These are phyloP conservation scores for Fagus sylvatica DNA, from an alignment of 306 rosid genomes.

Conservation along the genomic window DNA sequence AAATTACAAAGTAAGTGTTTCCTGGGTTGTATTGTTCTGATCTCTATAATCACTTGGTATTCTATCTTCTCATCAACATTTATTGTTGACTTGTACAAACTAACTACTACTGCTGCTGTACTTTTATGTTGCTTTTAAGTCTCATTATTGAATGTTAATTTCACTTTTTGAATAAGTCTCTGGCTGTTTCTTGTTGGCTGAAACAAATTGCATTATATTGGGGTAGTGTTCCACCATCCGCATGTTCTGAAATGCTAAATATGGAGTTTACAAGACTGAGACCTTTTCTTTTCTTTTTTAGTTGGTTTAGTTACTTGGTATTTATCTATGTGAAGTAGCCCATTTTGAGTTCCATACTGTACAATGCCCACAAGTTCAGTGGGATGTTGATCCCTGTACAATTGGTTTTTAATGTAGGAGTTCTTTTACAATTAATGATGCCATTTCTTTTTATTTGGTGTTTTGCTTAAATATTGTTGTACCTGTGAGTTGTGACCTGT, in stretches of 20 bases:
- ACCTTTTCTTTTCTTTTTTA: background rate
- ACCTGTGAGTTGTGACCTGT: background rate
- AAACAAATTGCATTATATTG: background rate
- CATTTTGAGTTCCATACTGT: background rate
- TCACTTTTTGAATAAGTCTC: background rate
- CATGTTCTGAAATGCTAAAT: background rate
- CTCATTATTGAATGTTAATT: background rate
- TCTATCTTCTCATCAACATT: background rate
- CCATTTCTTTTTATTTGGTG: background rate
- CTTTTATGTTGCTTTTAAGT: background rate
- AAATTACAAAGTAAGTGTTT: conserved; percentile 74
- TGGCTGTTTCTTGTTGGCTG: background rate
- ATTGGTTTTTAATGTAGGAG: background rate
- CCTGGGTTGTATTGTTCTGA: background rate
- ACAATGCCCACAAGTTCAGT: background rate
- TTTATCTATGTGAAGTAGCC: background rate
- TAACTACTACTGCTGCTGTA: background rate
- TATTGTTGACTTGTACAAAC: background rate
- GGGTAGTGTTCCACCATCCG: background rate
- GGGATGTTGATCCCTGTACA: background rate
- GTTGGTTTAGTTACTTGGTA: background rate
- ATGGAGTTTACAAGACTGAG: background rate
- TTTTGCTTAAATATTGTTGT: background rate
- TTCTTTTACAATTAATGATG: background rate
- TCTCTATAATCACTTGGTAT: background rate